Percentiles rank a stretch among this genome's conserved stretches.
Conservation (phyloP, 208 protist species). For the Strigomonas oncopelti region DNA sequence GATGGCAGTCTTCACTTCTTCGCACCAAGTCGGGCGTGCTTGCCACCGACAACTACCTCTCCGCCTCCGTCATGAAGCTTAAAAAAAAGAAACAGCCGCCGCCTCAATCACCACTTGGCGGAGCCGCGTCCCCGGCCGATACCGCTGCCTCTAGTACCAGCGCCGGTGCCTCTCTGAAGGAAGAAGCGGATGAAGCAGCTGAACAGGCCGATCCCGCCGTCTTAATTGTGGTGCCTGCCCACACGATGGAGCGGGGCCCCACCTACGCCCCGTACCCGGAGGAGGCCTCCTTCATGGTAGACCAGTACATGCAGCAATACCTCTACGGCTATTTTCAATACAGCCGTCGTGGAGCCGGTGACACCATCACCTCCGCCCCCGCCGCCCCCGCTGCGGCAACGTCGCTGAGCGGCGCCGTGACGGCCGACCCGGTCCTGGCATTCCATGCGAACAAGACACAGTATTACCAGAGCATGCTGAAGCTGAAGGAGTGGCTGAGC, state of each 20-base stretch:
- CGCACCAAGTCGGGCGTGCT: background rate
- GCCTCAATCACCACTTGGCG: background rate
- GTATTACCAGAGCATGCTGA: constrained; percentile 5
- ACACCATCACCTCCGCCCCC: constrained; percentile 10
- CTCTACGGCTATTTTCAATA: constrained; percentile 24
- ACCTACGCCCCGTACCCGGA: constrained; percentile 24
- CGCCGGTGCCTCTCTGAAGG: too few relatives aligned
- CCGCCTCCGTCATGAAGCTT: constrained; percentile 7
- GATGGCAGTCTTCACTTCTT: background rate
- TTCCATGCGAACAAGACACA: constrained; percentile 27
- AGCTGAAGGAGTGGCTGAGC: background rate
- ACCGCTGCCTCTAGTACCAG: background rate
- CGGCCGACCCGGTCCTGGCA: background rate
- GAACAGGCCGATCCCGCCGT: background rate
- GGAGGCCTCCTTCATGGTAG: constrained; percentile 20
- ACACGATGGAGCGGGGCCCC: constrained; percentile 15
- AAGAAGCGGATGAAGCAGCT: background rate
- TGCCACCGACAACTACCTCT: constrained; percentile 1
- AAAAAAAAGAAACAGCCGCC: background rate
- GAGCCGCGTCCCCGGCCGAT: background rate
- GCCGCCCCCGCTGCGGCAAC: background rate
- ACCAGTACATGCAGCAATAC: constrained; percentile 47
- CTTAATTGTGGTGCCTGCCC: constrained; percentile 25
- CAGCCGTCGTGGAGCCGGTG: constrained; percentile 7
- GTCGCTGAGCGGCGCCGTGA: background rate